Percentiles rank a stretch among this genome's conserved stretches.
Evolutionary conservation across 352 stramenopile species (phyloP).

Genomic region (Blastocystis sp.): DNA sequence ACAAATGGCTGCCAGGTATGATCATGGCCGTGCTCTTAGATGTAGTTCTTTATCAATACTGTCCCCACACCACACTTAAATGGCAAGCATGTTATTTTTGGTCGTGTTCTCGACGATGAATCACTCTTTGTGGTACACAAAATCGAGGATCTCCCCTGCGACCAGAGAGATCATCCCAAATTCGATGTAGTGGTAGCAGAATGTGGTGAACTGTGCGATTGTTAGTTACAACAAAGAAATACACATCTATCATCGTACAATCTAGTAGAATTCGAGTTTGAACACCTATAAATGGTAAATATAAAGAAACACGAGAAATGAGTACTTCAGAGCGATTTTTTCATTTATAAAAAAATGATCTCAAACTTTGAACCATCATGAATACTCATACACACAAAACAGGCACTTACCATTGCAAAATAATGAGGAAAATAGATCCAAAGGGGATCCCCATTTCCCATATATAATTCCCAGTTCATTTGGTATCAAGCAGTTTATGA

Average conservation of each 20-base stretch:
- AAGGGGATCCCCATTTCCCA: not conserved
- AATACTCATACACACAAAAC: conserved; percentile 28
- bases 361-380: conserved; percentile 60
- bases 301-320: not conserved
- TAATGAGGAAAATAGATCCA: not conserved
- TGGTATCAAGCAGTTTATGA: not conserved
- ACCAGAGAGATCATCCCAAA: conserved; percentile 81
- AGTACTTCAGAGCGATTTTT: conserved; percentile 45
- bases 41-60: conserved; percentile 66
- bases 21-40: not conserved
- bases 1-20: conserved; percentile 96
- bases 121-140: conserved; percentile 75
- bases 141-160: conserved; percentile 82
- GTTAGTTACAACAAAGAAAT: conserved; percentile 17
- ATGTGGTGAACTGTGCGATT: conserved; percentile 76
- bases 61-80: conserved; percentile 85
- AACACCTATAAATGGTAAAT: not conserved
- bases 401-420: not conserved
- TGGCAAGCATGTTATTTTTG: conserved; percentile 97
- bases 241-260: not conserved
- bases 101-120: conserved; percentile 75
- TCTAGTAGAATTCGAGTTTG: not conserved
- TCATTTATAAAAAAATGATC: conserved; percentile 57
- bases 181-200: conserved; percentile 86
- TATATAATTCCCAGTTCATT: not conserved